Evolutionary conservation across 352 stramenopile genomes (phyloP).

Genomic region (Phytopythium mirpurense): DNA sequence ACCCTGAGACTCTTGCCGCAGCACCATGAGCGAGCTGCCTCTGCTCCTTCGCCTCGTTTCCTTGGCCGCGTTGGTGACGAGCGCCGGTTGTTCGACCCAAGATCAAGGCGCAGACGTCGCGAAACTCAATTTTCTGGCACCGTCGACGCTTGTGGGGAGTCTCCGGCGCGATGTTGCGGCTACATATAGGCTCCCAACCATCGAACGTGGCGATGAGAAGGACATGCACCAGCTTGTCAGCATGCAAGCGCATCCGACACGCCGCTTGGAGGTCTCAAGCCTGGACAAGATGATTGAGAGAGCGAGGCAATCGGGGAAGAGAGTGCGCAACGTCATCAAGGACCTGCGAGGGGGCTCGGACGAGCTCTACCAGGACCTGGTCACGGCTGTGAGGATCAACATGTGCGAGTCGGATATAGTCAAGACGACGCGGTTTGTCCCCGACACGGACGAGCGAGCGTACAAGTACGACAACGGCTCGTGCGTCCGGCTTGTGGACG

Average conservation of each 20-base stretch:
- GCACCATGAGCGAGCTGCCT: not conserved
- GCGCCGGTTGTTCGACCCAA: not conserved
- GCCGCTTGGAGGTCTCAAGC: not conserved
- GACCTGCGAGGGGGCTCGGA: slow-evolving; percentile 47
- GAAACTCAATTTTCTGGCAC: not conserved
- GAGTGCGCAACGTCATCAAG: slow-evolving; percentile 50
- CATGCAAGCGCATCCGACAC: not conserved
- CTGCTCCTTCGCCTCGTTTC: not conserved
- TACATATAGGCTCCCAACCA: not conserved
- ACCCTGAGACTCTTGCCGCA: too few species aligned
- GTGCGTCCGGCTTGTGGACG: slow-evolving; percentile 20
- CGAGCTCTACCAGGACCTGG: slow-evolving; percentile 58
- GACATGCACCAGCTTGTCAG: not conserved
- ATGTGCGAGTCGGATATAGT: slow-evolving; percentile 36
- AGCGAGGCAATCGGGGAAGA: slow-evolving; percentile 36
- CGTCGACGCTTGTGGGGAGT: not conserved
- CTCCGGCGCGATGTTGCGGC: not conserved
- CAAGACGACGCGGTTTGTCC: slow-evolving; percentile 31
- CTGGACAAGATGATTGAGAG: slow-evolving; percentile 18
- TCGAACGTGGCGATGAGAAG: not conserved
- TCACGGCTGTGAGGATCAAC: slow-evolving; percentile 43
- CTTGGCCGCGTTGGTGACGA: not conserved
- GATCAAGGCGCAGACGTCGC: too few species aligned
- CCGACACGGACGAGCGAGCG: slow-evolving; percentile 13
- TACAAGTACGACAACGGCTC: slow-evolving; percentile 39